Evolutionary conservation across 139 green algal species (phyloP), one percentile per base, ranked within the genome.

Genomic region (Chlorella sorokiniana): DNA sequence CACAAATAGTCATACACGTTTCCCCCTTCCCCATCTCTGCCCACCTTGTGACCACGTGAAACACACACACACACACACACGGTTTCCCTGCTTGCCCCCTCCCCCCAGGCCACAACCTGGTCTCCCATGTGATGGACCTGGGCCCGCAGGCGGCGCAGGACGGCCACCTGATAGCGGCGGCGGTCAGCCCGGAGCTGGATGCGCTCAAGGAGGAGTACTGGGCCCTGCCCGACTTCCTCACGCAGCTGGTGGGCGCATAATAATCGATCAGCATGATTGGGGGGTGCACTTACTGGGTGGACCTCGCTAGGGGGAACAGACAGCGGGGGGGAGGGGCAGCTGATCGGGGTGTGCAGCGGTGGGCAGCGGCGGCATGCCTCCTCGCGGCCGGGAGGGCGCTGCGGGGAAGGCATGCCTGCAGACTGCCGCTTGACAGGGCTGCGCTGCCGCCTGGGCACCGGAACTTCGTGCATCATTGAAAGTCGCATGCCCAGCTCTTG

Each of bases 171-270:
- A 78, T 97, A 3, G 74, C 80, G 5, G 75, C 72, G 40, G 94
- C 91, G 16, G 86, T 97, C 29, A 95, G 87, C 41, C 70, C 83
- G 5, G 69, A 92, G 69, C 88, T 98, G 69, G 94, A 98, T 75
- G 73, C 87, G 0, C 62, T 97, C 63, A 94, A 93, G 84, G 52
- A 77, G 29, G 77, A 75, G 1, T 93, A 94, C 68, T 64, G 83
- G 25, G 77, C 72, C 4, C 84, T 97, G 67, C 93, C 93, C 7
- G 89, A 93, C 52, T 76, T 91, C 3, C 89, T 97, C 0, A 94
- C 88, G 0, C 51, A 85, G 54, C 89, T 95, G 64, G 75, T 79
- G 35, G 29, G 72, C 2, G 42, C 1, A n/a, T 2, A 16, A 16
- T 3, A 41, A 8, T 18, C 3, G 59, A n/a, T 38, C 8, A 31